Conservation (phyloP, 805 yeast species). For the Komagataella pseudopastoris region DNA sequence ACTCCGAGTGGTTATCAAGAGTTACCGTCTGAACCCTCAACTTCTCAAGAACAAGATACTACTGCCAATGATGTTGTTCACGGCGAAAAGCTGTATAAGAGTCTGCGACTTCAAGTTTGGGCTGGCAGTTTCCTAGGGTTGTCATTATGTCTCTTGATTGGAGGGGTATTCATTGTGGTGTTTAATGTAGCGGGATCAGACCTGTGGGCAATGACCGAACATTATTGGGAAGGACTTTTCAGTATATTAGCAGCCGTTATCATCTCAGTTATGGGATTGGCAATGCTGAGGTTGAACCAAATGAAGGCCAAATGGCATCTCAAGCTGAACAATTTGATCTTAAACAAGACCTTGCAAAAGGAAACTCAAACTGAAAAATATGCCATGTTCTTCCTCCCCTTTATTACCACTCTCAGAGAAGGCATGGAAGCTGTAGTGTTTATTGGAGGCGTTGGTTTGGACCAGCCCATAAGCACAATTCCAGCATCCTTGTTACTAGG, state of each 20-base stretch:
- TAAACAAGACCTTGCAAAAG: not conserved
- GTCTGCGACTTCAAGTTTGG: constrained; percentile 26
- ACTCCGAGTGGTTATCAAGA: not conserved
- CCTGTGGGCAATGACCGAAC: constrained; percentile 30
- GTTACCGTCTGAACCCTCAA: not conserved
- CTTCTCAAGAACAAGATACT: not conserved
- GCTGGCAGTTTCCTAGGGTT: constrained; percentile 27
- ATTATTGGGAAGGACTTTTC: constrained; percentile 33
- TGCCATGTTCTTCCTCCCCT: constrained; percentile 81
- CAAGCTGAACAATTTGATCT: constrained; percentile 16
- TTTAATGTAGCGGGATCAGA: constrained; percentile 29
- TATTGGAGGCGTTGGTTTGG: constrained; percentile 88
- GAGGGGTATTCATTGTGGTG: constrained; percentile 22
- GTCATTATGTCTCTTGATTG: constrained; percentile 23
- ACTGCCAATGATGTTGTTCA: not conserved
- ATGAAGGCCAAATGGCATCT: constrained; percentile 30
- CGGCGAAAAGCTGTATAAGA: constrained; percentile 1
- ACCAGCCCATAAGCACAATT: constrained; percentile 21
- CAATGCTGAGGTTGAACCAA: constrained; percentile 26
- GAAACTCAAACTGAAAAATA: constrained; percentile 30
- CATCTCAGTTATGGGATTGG: constrained; percentile 31
- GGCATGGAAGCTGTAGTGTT: constrained; percentile 95
- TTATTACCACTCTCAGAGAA: constrained; percentile 86
- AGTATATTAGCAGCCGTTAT: constrained; percentile 29
- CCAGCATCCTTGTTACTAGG: constrained; percentile 19